Conservation (phyloP, 1,284 basidiomycete genomes). For the Moesziomyces parantarcticus region DNA sequence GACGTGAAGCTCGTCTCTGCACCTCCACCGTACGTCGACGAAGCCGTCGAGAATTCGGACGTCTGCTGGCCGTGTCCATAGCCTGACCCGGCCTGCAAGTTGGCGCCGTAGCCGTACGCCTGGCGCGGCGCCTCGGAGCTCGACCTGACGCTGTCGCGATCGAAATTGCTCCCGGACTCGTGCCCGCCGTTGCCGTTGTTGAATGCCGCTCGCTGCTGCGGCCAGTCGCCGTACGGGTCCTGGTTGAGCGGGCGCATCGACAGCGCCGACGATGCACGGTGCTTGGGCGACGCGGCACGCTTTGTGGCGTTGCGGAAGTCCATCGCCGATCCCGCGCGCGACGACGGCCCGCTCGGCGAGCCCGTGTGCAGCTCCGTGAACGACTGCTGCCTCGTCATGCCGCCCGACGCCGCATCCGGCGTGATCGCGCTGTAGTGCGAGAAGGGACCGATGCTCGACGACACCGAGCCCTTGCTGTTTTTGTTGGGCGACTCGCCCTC, state of each 20-base stretch:
- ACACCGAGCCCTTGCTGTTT: conserved; percentile 52
- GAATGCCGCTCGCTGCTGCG: conserved; percentile 18
- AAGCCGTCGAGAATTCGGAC: conserved; percentile 26
- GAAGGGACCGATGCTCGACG: conserved; percentile 78
- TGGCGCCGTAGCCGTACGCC: conserved; percentile 14
- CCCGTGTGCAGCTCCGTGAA: conserved; percentile 50
- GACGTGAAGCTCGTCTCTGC: conserved; percentile 42
- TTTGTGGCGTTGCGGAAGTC: conserved; percentile 44
- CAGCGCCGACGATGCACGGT: conserved; percentile 48
- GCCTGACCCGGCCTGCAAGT: conserved; percentile 11
- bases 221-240: conserved; percentile 50
- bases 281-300: conserved; percentile 46
- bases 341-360: conserved; percentile 40
- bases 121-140: conserved; percentile 23
- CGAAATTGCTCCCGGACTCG: conserved; percentile 29
- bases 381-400: conserved; percentile 65
- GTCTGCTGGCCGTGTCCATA: conserved; percentile 17
- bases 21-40: conserved; percentile 33
- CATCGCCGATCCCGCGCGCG: conserved; percentile 53
- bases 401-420: conserved; percentile 71
- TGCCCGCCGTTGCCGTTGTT: conserved; percentile 13
- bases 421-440: conserved; percentile 94
- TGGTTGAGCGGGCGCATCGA: conserved; percentile 42
- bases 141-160: conserved; percentile 34
- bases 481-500: conserved; percentile 69